phyloP scores from a whole-genome alignment of 495 filamentous ascomycete species.

The Bacidia gigantensis region DNA sequence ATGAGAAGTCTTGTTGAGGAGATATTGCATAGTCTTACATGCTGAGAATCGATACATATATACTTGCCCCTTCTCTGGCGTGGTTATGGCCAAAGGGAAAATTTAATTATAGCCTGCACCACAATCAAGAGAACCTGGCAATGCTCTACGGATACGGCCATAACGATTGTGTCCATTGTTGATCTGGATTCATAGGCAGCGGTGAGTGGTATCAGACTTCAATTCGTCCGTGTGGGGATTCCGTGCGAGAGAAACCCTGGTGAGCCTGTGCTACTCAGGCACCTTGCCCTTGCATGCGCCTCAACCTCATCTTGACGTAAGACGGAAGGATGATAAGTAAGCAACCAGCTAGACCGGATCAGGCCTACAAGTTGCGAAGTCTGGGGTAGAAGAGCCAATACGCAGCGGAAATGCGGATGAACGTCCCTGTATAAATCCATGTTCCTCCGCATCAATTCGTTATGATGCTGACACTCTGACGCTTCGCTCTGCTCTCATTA shows the following conservation, averaged over 20 bases:
- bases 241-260: no score
- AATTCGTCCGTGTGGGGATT: neutral
- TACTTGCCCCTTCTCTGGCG: neutral
- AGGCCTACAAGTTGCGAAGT: neutral
- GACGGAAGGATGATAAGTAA: no score
- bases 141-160: neutral
- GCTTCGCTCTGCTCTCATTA: no score
- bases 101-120: neutral
- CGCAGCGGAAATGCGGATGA: no score
- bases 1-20: neutral
- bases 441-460: no score
- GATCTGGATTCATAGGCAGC: neutral
- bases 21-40: neutral
- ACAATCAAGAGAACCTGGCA: no score
- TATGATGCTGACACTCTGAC: no score
- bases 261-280: no score
- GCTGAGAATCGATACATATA: neutral
- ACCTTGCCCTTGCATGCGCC: no score
- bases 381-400: no score
- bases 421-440: no score
- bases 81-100: neutral
- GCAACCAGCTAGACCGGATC: neutral
- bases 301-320: neutral
- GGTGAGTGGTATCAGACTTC: neutral
- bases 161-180: neutral